Evolutionary conservation across 805 yeast species (phyloP).

Genomic region (Vanderwaltozyma verrucispora): DNA sequence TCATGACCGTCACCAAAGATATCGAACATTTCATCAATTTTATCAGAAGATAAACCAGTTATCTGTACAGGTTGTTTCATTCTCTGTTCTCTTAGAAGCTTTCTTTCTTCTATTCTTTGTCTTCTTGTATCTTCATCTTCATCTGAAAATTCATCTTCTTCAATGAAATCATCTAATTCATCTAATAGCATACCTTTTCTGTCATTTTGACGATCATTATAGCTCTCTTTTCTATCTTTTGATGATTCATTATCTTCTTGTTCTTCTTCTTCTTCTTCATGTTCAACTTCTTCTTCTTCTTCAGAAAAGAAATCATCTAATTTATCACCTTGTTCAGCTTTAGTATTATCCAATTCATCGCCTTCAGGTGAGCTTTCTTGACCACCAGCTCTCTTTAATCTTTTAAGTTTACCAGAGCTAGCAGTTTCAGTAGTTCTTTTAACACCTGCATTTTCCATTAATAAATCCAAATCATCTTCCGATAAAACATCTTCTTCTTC

Average conservation of each 20-base stretch:
- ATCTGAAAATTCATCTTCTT: slow-evolving; percentile 91
- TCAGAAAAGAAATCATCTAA: slow-evolving; percentile 35
- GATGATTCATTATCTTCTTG: slow-evolving; percentile 23
- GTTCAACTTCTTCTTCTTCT: slow-evolving; percentile 13
- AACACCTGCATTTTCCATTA: slow-evolving; percentile 87
- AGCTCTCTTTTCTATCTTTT: slow-evolving; percentile 12
- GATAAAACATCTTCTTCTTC: slow-evolving; percentile 62
- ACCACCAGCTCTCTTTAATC: slow-evolving; percentile 67
- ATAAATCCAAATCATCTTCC: slow-evolving; percentile 88
- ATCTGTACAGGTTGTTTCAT: slow-evolving; percentile 47
- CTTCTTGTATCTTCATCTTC: slow-evolving; percentile 49
- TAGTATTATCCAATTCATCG: slow-evolving; percentile 10
- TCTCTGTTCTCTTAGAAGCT: slow-evolving; percentile 30
- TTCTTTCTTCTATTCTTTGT: slow-evolving; percentile 28
- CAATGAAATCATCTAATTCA: slow-evolving; percentile 94
- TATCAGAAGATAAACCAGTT: slow-evolving; percentile 70
- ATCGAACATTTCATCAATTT: slow-evolving; percentile 85
- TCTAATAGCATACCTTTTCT: slow-evolving; percentile 41
- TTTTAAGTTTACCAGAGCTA: slow-evolving; percentile 46
- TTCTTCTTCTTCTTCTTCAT: slow-evolving; percentile 25
- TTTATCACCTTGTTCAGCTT: slow-evolving; percentile 14
- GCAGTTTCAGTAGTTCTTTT: slow-evolving; percentile 31
- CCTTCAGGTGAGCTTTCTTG: slow-evolving; percentile 24
- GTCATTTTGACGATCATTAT: slow-evolving; percentile 14
- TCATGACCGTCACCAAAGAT: slow-evolving; percentile 96